Evolutionary conservation across 73 alveolate species (phyloP).

Genomic region (Effrenium voratum): DNA sequence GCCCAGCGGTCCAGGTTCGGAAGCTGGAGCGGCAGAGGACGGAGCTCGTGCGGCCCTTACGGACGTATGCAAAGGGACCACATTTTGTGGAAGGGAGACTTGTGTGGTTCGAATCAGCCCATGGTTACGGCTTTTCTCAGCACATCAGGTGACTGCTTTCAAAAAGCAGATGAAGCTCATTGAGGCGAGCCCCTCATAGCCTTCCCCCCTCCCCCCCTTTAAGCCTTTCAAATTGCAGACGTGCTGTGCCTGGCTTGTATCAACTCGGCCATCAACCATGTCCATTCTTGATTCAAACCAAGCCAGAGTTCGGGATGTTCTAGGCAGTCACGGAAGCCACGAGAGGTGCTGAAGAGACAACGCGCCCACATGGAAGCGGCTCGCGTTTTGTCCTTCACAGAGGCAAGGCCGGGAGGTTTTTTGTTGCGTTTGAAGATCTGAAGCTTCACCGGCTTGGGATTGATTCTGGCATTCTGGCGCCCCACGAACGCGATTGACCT

Average conservation of each 20-base stretch:
- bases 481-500: no score
- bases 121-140: not conserved
- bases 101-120: not conserved
- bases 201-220: no score
- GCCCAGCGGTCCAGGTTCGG: conserved; percentile 78
- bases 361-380: conserved; percentile 98
- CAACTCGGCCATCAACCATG: not conserved
- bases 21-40: conserved; percentile 98
- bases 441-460: no score
- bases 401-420: conserved; percentile 33
- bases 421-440: no score
- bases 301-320: not conserved
- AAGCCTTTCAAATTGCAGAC: conserved; percentile 97
- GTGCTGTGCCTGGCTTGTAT: conserved; percentile 95
- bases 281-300: not conserved
- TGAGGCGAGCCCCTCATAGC: conserved; percentile 96
- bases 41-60: conserved; percentile 96
- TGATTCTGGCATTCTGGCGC: no score
- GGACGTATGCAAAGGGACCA: not conserved
- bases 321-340: no score
- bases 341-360: conserved; percentile 96
- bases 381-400: conserved; percentile 97
- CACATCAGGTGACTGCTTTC: conserved; percentile 95
- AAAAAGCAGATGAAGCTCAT: conserved; percentile 98
- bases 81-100: not conserved